A percentile compares a stretch with the other conserved stretches of the same genome.
Conservation (phyloP, 1,284 basidiomycete genomes). For the Leccinum variabile region DNA sequence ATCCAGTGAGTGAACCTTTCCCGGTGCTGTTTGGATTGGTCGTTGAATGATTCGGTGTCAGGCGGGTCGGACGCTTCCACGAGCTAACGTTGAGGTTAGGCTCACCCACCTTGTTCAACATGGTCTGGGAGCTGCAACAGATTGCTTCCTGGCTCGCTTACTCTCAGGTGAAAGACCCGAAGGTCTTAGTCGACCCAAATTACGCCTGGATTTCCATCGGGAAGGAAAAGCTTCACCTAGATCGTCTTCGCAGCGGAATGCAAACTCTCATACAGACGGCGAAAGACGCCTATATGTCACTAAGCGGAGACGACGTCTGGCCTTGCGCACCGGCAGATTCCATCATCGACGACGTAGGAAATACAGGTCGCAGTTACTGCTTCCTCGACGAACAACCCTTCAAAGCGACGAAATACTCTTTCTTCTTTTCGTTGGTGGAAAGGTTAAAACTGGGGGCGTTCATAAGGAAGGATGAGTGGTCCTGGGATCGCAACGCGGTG, state of each 20-base stretch:
- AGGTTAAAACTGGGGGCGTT: background rate
- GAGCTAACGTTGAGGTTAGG: background rate
- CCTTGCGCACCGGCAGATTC: background rate
- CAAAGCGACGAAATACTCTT: background rate
- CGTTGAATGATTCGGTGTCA: background rate
- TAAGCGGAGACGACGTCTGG: background rate
- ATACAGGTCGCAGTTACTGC: background rate
- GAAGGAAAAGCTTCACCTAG: background rate
- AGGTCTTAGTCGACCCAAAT: constrained; percentile 1
- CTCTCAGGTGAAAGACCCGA: background rate
- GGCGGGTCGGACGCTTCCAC: background rate
- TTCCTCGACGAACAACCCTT: background rate
- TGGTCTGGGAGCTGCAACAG: constrained; percentile 9
- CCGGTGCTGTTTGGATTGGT: background rate
- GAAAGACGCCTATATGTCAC: background rate
- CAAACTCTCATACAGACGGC: background rate
- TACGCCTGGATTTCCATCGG: background rate
- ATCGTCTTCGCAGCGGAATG: background rate
- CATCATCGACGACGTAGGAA: background rate
- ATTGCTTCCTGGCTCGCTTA: background rate
- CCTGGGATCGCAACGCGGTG: background rate
- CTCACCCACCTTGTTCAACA: background rate
- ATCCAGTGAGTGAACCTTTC: background rate
- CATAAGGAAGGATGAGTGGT: background rate
- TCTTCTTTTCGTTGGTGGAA: background rate